These are phyloP conservation scores for Fusarium miscanthi DNA, from an alignment of 2,329 filamentous ascomycete genomes.

Conservation along the genomic window DNA sequence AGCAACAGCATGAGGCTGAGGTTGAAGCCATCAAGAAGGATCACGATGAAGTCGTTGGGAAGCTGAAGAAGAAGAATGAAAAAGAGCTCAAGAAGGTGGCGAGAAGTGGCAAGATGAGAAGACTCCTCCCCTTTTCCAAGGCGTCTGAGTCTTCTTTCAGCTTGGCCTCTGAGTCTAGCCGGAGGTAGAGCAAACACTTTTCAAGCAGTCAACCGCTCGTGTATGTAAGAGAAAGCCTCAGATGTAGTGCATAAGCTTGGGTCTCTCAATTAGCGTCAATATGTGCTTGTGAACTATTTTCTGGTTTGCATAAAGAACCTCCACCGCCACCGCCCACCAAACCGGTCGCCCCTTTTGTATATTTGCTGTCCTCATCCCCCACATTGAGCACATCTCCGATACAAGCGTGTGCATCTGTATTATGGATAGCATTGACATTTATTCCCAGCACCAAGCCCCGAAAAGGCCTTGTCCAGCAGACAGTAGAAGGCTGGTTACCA, in stretches of 20 bases:
- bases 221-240: background rate
- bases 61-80: background rate
- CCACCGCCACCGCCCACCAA: background rate
- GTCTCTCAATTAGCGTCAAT: background rate
- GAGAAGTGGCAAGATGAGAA: background rate
- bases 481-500: too few species aligned
- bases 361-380: background rate
- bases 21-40: background rate
- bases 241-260: background rate
- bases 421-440: background rate
- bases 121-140: background rate
- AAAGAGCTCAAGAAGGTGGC: background rate
- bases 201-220: background rate
- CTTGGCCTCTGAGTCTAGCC: background rate
- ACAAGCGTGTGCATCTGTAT: background rate
- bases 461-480: too few species aligned
- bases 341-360: background rate
- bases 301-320: background rate
- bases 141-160: background rate
- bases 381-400: background rate
- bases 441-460: rapidly evolving
- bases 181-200: background rate
- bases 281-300: background rate
- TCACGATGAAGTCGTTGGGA: background rate
- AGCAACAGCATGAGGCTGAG: background rate